Evolutionary conservation across 495 filamentous ascomycete species (phyloP).

Genomic region (Penicillium chermesinum): DNA sequence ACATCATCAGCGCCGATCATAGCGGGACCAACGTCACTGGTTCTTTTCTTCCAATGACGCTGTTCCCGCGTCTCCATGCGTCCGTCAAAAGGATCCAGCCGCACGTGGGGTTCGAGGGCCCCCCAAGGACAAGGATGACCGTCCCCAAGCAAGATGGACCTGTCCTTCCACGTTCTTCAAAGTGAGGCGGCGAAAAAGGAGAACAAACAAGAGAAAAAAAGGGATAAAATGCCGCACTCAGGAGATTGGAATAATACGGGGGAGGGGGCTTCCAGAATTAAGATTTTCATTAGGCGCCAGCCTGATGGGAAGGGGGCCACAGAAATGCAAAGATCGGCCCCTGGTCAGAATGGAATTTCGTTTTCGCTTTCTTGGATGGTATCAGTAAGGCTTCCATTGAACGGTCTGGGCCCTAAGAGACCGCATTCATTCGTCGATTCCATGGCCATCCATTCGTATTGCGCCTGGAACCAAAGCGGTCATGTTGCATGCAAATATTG

Average conservation of each 20-base stretch:
- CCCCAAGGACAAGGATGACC: too few species aligned
- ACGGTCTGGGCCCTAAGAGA: slow-evolving; percentile 21
- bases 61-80: neutral
- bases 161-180: too few species aligned
- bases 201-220: neutral
- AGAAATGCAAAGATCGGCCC: neutral
- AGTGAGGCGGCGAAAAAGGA: neutral
- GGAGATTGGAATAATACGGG: slow-evolving; percentile 1
- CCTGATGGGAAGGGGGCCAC: neutral
- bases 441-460: neutral
- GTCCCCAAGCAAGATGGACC: too few species aligned
- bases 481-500: slow-evolving; percentile 9
- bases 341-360: neutral
- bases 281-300: neutral
- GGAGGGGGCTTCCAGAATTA: neutral
- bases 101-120: too few species aligned
- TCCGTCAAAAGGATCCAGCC: neutral
- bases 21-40: slow-evolving; percentile 16
- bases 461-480: slow-evolving; percentile 2
- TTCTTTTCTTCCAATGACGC: neutral
- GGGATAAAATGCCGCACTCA: neutral
- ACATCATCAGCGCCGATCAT: slow-evolving; percentile 25
- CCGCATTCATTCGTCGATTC: slow-evolving; percentile 9
- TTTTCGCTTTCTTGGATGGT: neutral
- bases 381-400: slow-evolving; percentile 2